Base-by-base conservation (phyloP, 129 eudicot genomes). In the Chrysanthemum lavandulifolium region DNA sequence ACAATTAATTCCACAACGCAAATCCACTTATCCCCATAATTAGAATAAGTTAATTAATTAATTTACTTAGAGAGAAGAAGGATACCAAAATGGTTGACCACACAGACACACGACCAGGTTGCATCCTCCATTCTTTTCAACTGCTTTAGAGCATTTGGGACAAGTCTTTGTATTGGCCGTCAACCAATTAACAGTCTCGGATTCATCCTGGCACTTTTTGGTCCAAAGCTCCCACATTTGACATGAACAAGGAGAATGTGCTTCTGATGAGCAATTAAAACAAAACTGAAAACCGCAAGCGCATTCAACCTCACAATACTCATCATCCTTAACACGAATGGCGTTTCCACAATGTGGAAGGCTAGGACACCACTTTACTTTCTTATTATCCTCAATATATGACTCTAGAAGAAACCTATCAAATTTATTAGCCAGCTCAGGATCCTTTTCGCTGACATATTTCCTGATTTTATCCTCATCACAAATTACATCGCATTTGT, bases 191-290 rank as follows among this genome's bases (percentile, higher is more conserved):
- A 78, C 64, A 23, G 91, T 77, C 72, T 84, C 86, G 0, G 86
- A 78, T 65, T 86, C 97, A 77, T 84, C 84, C 67, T 47, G 58
- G 72, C 84, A 76, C 65, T 91, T 91, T 61, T 76, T 72, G 23
- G 31, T 45, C 97, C 97, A 91, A 36, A 86, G 84, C 60, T 83
- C 81, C 92, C 96, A 91, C 84, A 91, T 91, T 63, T 84, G 15
- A 73, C 97, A 91, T n/a, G 97, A 88, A 81, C 97, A 91, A 54
- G 97, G 97, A 11, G 96, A 91, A 63, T 91, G 97, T 12, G 88
- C 84, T 77, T 88, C 97, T 15, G 78, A 76, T 53, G 70, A 75
- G 52, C 97, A 91, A 16, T 57, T 84, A 58, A 91, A 91, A 76
- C 97, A 91, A 65, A 91, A 91, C 63, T 91, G 96, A 45, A 72